Conservation (phyloP, 2,329 filamentous ascomycete species). For the Aspergillus neoniger region DNA sequence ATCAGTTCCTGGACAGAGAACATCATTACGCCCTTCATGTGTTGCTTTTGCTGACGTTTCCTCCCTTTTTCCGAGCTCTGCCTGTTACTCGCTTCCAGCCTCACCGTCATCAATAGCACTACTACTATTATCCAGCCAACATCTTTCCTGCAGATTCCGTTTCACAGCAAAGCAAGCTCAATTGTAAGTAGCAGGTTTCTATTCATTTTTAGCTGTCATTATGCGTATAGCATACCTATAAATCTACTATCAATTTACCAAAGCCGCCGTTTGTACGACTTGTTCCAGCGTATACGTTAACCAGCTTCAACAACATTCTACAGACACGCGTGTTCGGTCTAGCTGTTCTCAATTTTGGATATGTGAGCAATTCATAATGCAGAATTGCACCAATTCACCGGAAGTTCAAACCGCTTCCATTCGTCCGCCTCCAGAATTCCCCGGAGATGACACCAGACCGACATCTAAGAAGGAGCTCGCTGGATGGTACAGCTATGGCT, state of each 20-base stretch:
- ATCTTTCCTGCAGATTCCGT: neutral
- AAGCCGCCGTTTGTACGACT: neutral
- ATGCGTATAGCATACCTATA: neutral
- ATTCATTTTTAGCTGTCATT: neutral
- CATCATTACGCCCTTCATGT: neutral
- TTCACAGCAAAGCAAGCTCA: neutral
- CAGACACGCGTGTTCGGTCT: neutral
- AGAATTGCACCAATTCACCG: conserved; percentile 42
- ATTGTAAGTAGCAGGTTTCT: neutral
- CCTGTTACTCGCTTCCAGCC: neutral
- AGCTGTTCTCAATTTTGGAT: conserved; percentile 6
- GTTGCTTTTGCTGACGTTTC: neutral
- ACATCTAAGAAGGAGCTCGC: conserved; percentile 84
- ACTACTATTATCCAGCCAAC: neutral
- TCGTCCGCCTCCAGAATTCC: conserved; percentile 59
- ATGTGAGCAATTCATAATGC: conserved; percentile 21
- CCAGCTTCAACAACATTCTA: neutral
- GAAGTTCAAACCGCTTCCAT: conserved; percentile 27
- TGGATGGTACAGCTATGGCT: conserved; percentile 96
- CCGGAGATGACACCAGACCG: conserved; percentile 81
- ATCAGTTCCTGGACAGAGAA: neutral
- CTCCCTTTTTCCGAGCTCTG: neutral
- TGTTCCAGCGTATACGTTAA: neutral
- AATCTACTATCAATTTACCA: neutral
- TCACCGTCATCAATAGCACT: neutral